These are phyloP conservation scores for Perilla frutescens DNA, from an alignment of 257 asterid species.

Conservation along the genomic window DNA sequence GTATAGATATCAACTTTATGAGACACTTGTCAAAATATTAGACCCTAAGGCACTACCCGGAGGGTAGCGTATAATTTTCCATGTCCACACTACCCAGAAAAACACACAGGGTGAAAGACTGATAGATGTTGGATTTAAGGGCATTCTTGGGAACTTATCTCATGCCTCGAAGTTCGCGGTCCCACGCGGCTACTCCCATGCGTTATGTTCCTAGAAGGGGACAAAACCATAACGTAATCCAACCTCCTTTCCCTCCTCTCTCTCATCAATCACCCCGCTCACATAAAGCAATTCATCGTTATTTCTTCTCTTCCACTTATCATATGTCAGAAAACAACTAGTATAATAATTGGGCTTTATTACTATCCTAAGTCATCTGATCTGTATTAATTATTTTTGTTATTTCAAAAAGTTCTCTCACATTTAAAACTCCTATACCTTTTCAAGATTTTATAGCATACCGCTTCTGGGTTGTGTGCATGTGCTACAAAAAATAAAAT, in stretches of 20 bases:
- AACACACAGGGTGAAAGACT: no score
- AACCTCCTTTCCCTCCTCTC: conserved; percentile 22
- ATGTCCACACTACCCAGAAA: no score
- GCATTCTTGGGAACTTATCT: neutral
- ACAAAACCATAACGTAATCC: conserved; percentile 53
- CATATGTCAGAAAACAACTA: conserved; percentile 21
- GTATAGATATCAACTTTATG: no score
- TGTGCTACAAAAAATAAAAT: conserved; percentile 15
- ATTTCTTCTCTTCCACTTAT: conserved; percentile 12
- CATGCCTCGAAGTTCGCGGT: conserved; percentile 46
- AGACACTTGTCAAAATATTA: no score
- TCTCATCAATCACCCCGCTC: conserved; percentile 24
- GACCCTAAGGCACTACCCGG: no score
- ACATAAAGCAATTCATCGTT: conserved; percentile 8
- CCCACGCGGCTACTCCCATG: conserved; percentile 54
- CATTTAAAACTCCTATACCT: conserved; percentile 23
- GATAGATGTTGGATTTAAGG: neutral
- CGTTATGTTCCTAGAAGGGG: conserved; percentile 52
- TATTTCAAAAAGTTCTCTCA: conserved; percentile 8
- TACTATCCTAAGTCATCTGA: conserved; percentile 17
- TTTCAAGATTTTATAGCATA: conserved; percentile 19
- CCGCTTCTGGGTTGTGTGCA: conserved; percentile 29
- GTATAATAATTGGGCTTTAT: conserved; percentile 21
- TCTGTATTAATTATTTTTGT: neutral
- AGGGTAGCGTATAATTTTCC: no score